Evolutionary conservation across 1,139 yeast genomes (phyloP).

Genomic region (Magnusiomyces paraingens): DNA sequence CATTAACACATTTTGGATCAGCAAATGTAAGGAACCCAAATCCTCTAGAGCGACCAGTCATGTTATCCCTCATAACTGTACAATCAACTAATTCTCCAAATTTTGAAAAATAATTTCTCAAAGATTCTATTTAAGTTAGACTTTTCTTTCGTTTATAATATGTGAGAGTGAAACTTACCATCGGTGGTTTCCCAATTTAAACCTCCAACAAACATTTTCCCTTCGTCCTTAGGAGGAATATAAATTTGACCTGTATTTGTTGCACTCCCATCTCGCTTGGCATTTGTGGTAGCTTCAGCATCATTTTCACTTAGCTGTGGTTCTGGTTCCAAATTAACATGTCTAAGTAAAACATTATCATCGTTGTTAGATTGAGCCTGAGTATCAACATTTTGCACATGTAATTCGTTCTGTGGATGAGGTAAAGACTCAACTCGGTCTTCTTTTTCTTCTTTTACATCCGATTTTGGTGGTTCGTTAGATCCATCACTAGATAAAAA

Average conservation of each 20-base stretch:
- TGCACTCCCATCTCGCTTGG: conserved; percentile 13
- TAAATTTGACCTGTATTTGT: conserved; percentile 34
- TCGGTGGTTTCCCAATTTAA: conserved; percentile 98
- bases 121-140: conserved; percentile 23
- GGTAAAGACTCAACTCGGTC: conserved; percentile 5
- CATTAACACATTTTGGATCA: conserved; percentile 76
- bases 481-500: conserved; percentile 4
- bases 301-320: neutral
- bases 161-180: conserved; percentile 28
- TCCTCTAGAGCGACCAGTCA: conserved; percentile 92
- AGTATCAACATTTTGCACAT: too few relatives aligned
- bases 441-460: conserved; percentile 19
- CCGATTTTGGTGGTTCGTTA: conserved; percentile 9
- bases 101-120: conserved; percentile 76
- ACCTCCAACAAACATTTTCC: conserved; percentile 98
- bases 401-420: conserved; percentile 19
- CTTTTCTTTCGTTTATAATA: neutral
- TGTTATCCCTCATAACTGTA: conserved; percentile 88
- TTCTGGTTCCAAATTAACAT: too few relatives aligned
- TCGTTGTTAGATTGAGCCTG: too few relatives aligned
- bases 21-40: conserved; percentile 92
- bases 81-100: conserved; percentile 88
- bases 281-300: conserved; percentile 7
- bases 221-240: conserved; percentile 45
- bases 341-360: too few relatives aligned